Evolutionary conservation across 192 early-diverging fungal genomes (phyloP).

Genomic region (Funneliformis geosporum): DNA sequence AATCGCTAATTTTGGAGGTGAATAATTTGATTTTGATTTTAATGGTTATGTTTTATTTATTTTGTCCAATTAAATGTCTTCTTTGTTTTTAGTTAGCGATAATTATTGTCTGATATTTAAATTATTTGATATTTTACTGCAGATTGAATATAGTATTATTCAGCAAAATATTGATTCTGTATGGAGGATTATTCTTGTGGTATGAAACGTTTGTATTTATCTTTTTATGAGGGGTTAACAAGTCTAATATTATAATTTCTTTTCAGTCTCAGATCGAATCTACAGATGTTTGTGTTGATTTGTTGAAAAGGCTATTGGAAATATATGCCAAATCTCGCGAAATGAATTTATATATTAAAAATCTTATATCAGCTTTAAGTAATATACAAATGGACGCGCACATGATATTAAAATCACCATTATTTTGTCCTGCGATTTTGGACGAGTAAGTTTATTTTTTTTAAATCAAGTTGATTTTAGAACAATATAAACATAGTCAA

Average conservation of each 20-base stretch:
- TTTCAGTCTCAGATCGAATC: neutral
- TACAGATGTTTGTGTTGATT: neutral
- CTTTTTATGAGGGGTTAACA: neutral
- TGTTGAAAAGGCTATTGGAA: slow-evolving; percentile 5
- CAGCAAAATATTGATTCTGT: neutral
- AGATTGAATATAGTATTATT: slow-evolving; percentile 3
- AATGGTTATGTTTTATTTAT: neutral
- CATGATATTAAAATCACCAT: neutral
- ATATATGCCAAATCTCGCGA: slow-evolving; percentile 17
- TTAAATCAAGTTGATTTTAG: neutral
- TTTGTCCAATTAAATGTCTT: neutral
- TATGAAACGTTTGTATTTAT: neutral
- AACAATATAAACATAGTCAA: too few relatives aligned
- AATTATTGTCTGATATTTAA: neutral
- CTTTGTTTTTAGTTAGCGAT: neutral
- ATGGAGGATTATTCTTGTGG: neutral
- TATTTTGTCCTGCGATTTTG: slow-evolving; percentile 2
- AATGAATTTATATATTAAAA: slow-evolving; percentile 21
- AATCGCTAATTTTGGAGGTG: neutral
- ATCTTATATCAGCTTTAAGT: neutral
- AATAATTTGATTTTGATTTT: neutral
- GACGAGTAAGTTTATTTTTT: slow-evolving; percentile 9
- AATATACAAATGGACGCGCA: neutral
- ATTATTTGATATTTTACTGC: neutral
- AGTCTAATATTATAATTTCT: neutral